A percentile compares a stretch with the other conserved stretches of the same genome.
These are phyloP conservation scores for Clavispora phyllophila DNA, from an alignment of 805 yeast species.

Conservation along the genomic window DNA sequence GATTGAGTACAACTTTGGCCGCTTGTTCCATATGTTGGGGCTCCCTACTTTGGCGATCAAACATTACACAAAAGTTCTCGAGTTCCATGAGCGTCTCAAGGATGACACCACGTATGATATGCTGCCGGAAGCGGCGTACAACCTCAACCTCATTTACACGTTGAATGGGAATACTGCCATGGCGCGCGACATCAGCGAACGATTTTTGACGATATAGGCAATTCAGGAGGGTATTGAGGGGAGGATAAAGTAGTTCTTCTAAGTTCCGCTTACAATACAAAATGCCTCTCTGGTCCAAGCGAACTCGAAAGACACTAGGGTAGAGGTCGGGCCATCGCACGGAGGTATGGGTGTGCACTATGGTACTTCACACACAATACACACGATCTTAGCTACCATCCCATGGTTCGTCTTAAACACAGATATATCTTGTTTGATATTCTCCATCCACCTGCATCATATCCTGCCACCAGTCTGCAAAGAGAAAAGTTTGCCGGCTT, in stretches of 20 bases:
- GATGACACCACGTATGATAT: slow-evolving; percentile 53
- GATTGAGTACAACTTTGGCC: slow-evolving; percentile 74
- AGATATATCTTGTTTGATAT: slow-evolving; percentile 81
- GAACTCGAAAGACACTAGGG: no score
- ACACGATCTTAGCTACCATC: no score
- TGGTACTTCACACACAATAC: no score
- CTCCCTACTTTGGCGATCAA: slow-evolving; percentile 65
- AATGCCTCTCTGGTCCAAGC: no score
- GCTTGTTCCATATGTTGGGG: slow-evolving; percentile 81
- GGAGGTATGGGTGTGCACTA: not conserved
- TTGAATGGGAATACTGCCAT: slow-evolving; percentile 65
- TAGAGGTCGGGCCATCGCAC: no score
- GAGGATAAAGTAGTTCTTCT: no score
- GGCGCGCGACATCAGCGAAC: slow-evolving; percentile 61
- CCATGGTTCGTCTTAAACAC: slow-evolving; percentile 90
- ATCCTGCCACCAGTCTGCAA: slow-evolving; percentile 8
- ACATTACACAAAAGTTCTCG: slow-evolving; percentile 68
- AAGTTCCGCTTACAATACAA: no score
- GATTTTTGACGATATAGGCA: slow-evolving; percentile 50
- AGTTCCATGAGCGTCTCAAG: slow-evolving; percentile 26
- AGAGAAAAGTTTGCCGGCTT: slow-evolving; percentile 17
- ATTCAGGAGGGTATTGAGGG: no score
- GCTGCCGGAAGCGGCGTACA: slow-evolving; percentile 80
- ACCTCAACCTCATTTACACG: slow-evolving; percentile 69
- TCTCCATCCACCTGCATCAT: slow-evolving; percentile 49